Evolutionary conservation across 2,329 filamentous ascomycete species (phyloP), one percentile per base, ranked within the genome.

Genomic region (Ascocoryne sarcoides): DNA sequence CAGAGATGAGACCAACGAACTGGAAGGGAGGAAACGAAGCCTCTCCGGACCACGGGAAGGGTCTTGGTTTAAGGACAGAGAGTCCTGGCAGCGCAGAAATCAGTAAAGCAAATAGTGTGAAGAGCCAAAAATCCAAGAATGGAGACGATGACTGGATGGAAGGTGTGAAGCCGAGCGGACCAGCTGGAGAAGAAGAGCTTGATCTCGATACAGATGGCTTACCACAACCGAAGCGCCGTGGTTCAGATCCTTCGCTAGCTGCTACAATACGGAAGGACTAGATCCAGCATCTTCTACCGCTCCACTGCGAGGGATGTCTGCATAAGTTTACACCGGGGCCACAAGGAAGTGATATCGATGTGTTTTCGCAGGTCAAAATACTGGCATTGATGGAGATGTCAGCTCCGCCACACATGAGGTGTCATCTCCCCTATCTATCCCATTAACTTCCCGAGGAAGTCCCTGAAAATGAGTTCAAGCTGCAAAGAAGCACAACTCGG

Each of bases 101-200:
- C 12, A 89, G 84, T 57, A 74, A 78, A 47, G 82, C 84, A 1
- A 88, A 79, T 52, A 90, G 83, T 55, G 62, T 85, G 15, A 68
- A 64, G 54, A 73, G 66, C 41, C 49, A 49, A 15, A 34, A 36
- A 5, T 33, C 36, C 4, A 42, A 48, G 10, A 39, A 49, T 18
- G 23, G 19, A 9, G 52, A 55, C 18, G 33, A 42, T 15, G 47
- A 49, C 36, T 48, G 44, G 3, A 44, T 47, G n/a, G 47, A 53
- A 29, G 54, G 54, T 2, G 47, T 58, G 0, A 57, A 45, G 20
- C 32, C 43, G 15, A 55, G 54, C 36, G 51, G 50, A 10, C 51
- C 53, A 1, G 36, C 34, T 10, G 57, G 52, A 12, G 54, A 56
- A 8, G 56, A 56, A 17, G 40, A 52, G 23, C n/a, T 58, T 3